Percentiles rank a stretch among this genome's conserved stretches.
Conservation (phyloP, 140 eudicot species). For the Flaveria floridana region DNA sequence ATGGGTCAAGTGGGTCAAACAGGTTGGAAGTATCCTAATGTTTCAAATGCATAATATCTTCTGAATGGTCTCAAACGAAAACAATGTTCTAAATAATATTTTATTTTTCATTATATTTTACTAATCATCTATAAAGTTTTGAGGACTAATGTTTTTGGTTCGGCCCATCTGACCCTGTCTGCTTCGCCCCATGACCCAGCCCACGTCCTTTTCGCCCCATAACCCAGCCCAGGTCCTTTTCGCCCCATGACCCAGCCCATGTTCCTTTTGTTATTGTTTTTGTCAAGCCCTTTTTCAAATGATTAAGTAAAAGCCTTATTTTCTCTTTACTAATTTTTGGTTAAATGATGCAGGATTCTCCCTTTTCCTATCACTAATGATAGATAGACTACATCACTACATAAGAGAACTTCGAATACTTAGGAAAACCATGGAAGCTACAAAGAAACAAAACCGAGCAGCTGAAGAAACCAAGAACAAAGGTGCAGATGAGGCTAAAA, state of each 20-base stretch:
- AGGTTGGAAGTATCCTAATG: neutral
- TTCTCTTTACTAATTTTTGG: neutral
- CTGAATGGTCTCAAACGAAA: neutral
- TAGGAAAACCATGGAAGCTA: slow-evolving; percentile 62
- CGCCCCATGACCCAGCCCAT: neutral
- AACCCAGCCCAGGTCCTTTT: too few species aligned
- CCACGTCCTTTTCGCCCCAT: too few species aligned
- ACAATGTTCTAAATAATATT: neutral
- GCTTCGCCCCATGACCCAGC: neutral
- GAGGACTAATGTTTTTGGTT: neutral
- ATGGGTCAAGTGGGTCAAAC: neutral
- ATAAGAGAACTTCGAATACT: slow-evolving; percentile 68
- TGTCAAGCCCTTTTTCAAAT: neutral
- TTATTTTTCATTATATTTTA: too few species aligned
- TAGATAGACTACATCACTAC: slow-evolving; percentile 71
- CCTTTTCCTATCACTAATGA: slow-evolving; percentile 63
- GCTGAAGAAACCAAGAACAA: slow-evolving; percentile 55
- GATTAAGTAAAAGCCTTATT: neutral
- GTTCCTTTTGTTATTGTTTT: neutral
- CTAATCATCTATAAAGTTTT: too few species aligned
- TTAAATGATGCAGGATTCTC: slow-evolving; percentile 52
- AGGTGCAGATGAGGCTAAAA: slow-evolving; percentile 50
- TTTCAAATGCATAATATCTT: neutral
- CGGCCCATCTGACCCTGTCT: neutral
- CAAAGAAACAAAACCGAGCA: slow-evolving; percentile 57